Evolutionary conservation across 352 stramenopile species (phyloP).

Genomic region (Phytophthora quininea): DNA sequence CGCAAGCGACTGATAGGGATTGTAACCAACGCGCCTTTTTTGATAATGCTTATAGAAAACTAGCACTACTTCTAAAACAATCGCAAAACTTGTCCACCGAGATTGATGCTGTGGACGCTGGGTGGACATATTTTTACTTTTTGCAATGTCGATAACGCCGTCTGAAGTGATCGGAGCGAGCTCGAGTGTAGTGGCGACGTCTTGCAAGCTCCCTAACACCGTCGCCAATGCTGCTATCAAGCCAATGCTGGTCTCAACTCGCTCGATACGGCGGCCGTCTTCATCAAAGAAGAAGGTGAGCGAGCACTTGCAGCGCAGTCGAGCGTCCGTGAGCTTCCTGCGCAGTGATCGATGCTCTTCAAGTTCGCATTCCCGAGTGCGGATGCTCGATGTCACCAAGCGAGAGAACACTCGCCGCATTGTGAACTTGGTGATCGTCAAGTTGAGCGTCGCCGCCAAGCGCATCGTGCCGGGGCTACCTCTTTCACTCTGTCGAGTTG

Average conservation of each 20-base stretch:
- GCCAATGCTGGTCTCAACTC: slow-evolving; percentile 3
- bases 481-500: slow-evolving; percentile 5
- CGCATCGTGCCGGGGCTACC: background rate
- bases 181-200: too few relatives aligned
- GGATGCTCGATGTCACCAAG: background rate
- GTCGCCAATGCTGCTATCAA: background rate
- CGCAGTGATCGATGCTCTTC: background rate
- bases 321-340: background rate
- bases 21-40: slow-evolving; percentile 32
- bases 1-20: background rate
- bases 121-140: too few relatives aligned
- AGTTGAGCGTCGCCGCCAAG: background rate
- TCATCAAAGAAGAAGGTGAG: slow-evolving; percentile 10
- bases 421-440: slow-evolving; percentile 14
- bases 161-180: too few relatives aligned
- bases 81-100: too few relatives aligned
- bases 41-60: slow-evolving; percentile 23
- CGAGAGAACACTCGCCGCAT: slow-evolving; percentile 6
- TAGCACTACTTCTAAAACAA: too few relatives aligned
- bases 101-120: too few relatives aligned
- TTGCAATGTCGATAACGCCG: too few relatives aligned
- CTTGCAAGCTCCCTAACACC: too few relatives aligned
- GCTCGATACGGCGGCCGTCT: slow-evolving; percentile 2
- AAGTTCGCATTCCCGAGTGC: background rate
- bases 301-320: slow-evolving; percentile 1